These are phyloP conservation scores for Acacia concinna DNA, from an alignment of 331 rosid species.

Conservation along the genomic window DNA sequence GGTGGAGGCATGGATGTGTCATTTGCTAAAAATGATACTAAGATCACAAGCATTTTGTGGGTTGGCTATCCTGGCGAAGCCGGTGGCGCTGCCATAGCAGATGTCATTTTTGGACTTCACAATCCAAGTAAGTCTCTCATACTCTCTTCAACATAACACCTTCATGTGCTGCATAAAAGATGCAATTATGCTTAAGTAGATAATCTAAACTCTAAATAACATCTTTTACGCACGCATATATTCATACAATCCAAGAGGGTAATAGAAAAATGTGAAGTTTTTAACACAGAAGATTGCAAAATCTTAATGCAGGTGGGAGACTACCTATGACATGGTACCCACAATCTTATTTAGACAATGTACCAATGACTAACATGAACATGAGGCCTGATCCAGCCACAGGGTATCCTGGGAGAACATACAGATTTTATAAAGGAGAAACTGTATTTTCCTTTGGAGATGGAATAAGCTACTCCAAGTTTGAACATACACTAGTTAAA, in stretches of 20 bases:
- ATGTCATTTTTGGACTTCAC: constrained; percentile 72
- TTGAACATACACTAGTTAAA: constrained; percentile 55
- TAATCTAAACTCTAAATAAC: background rate
- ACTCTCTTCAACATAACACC: background rate
- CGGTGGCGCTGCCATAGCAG: constrained; percentile 98
- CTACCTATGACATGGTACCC: constrained; percentile 99
- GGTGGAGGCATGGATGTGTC: constrained; percentile 94
- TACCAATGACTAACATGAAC: constrained; percentile 96
- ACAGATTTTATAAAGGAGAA: constrained; percentile 83
- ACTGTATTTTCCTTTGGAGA: constrained; percentile 84
- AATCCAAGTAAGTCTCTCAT: constrained; percentile 73
- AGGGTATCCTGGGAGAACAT: constrained; percentile 93
- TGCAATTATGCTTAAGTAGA: background rate
- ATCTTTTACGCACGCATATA: background rate
- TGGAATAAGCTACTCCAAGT: constrained; percentile 67
- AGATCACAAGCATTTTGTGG: constrained; percentile 90
- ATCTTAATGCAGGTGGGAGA: constrained; percentile 69
- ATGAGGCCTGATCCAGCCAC: constrained; percentile 83
- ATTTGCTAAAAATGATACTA: constrained; percentile 69
- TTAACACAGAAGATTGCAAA: background rate
- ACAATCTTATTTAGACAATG: constrained; percentile 70
- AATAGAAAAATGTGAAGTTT: background rate
- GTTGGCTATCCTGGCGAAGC: constrained; percentile 99
- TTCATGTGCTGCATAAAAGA: background rate
- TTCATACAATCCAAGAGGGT: background rate